Conservation (phyloP, 306 rosid species). For the Fragaria nilgerrensis region DNA sequence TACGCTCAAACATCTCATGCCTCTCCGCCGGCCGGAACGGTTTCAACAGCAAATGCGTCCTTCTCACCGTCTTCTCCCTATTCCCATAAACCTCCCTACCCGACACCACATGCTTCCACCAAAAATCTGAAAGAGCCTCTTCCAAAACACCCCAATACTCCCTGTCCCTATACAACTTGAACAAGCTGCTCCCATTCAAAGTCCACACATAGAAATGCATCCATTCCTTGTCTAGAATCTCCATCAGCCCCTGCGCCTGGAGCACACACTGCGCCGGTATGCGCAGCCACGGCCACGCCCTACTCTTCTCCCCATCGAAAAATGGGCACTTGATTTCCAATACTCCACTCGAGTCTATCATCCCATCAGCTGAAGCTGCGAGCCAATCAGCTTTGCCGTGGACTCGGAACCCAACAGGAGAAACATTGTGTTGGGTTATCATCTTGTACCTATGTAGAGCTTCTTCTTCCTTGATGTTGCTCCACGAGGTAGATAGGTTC, state of each 20-base stretch:
- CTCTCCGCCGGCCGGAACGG: slow-evolving; percentile 54
- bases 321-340: slow-evolving; percentile 72
- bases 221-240: slow-evolving; percentile 73
- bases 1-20: slow-evolving; percentile 52
- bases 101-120: slow-evolving; percentile 78
- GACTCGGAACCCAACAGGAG: slow-evolving; percentile 65
- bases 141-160: slow-evolving; percentile 66
- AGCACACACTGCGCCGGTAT: slow-evolving; percentile 64
- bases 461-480: slow-evolving; percentile 74
- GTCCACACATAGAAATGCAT: slow-evolving; percentile 83
- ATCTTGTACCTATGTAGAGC: slow-evolving; percentile 71
- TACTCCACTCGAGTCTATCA: slow-evolving; percentile 51
- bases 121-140: slow-evolving; percentile 60
- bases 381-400: slow-evolving; percentile 52
- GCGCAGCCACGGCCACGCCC: slow-evolving; percentile 57
- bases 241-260: slow-evolving; percentile 88
- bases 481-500: slow-evolving; percentile 73
- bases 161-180: slow-evolving; percentile 49
- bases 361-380: slow-evolving; percentile 77
- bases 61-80: background rate
- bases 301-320: slow-evolving; percentile 49
- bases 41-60: slow-evolving; percentile 45
- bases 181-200: slow-evolving; percentile 66
- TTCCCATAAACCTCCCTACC: slow-evolving; percentile 50
- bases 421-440: slow-evolving; percentile 57